Evolutionary conservation across 495 filamentous ascomycete genomes (phyloP), one percentile per base, ranked within the genome.

Genomic region (Aspergillus bridgeri): DNA sequence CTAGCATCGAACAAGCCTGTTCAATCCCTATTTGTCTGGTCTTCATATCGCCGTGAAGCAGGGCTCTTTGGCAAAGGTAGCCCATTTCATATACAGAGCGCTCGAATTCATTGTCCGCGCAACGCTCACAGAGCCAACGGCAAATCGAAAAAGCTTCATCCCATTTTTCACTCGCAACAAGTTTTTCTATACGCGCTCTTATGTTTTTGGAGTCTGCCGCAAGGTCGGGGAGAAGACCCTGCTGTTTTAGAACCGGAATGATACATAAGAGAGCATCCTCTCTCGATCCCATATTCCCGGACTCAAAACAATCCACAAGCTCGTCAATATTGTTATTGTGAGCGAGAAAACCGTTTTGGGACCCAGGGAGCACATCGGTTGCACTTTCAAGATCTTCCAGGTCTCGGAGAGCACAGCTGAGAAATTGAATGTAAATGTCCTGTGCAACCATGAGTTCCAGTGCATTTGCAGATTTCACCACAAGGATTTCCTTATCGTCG

Each of bases 261-360:
- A 72, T 70, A 54, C 74, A 76, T 6, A 76, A 47, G 5, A 75
- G 47, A 9, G 68, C 74, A 53, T 75, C 72, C 50, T 76, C 74
- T 25, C 63, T 60, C 6, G 70, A 65, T 0, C 72, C 74, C n/a
- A 75, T 46, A 0, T 42, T 27, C 7, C 44, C 20, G 0, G 27
- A 45, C 29, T 71, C 68, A 48, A 75, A 72, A 23, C 64, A 70
- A 0, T 25, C 15, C 3, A 66, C 58, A 8, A 76, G 27, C 0
- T 67, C 63, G 7, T 75, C 57, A 7, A 76, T 33, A 4, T 54
- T 61, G 29, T 22, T 64, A 42, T 57, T 68, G 6, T 65, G 54
- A 2, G 57, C 63, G 7, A 64, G 17, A 13, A 59, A 67, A 0
- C 61, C 42, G 11, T 54, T 60, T 11, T 68, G 64, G 1, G 64